Base-by-base conservation (phyloP, 495 filamentous ascomycete genomes). In the Aspergillus bertholletiae region DNA sequence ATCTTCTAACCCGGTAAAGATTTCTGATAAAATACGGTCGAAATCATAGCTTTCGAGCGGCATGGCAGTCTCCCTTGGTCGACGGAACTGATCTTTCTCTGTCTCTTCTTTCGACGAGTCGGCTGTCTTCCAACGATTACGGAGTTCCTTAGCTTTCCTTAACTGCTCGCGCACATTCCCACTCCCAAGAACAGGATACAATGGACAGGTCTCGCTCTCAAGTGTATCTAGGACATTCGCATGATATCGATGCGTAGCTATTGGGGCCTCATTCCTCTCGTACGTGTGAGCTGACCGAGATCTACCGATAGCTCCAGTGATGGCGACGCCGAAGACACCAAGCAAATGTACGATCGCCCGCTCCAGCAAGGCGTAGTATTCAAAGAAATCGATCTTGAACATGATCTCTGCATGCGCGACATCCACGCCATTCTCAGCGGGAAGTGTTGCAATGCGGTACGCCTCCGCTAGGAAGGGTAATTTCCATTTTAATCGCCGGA, bases 321-420 rank as follows among this genome's bases (percentile, higher is more conserved):
- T 70, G 0, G 53, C 54, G 3, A 86, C 75, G 15, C 77, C 80
- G 46, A 80, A 84, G 0, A 87, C 76, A 0, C 69, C 77, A 22
- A 86, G 73, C 5, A 86, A 64, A 46, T 84, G 83, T 1, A 86
- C 81, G 3, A 87, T 72, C 0, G 81, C 81, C 7, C 84, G 80
- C 65, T 88, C 85, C 17, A 87, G 72, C 0, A 86, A 69, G 54
- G 82, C 80, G 73, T 87, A 87, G 70, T 80, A 88, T 55, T 88
- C 85, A 68, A 84, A 81, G 56, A 87, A 88, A 57, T 88, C 85
- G 7, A 87, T 69, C 62, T 87, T 86, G 71, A 88, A 88, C 77
- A 86, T 86, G 26, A 81, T 75, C 58, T 85, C 80, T 0, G 74
- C 72, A 21, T 82, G 71, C 9, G 62, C 49, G 49, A 69, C 46